phyloP scores from a whole-genome alignment of 2,329 filamentous ascomycete species.

The Colletotrichum tanaceti region DNA sequence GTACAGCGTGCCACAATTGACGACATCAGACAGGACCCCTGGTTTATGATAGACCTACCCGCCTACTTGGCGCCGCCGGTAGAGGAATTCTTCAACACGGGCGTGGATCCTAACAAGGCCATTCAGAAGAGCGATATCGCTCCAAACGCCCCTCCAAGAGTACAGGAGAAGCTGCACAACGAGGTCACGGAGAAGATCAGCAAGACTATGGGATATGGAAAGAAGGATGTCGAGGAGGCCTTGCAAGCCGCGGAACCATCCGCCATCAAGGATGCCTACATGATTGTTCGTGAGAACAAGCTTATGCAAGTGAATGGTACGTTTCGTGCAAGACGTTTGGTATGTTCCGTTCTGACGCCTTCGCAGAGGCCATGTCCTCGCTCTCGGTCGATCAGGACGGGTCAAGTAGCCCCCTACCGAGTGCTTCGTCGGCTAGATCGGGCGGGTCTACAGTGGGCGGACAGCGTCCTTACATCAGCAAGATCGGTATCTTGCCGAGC shows the following conservation, averaged over 20 bases:
- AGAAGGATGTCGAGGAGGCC: constrained; percentile 94
- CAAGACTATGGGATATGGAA: constrained; percentile 97
- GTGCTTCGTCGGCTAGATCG: constrained; percentile 66
- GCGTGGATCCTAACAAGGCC: constrained; percentile 91
- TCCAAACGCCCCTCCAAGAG: constrained; percentile 78
- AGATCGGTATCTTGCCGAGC: constrained; percentile 90
- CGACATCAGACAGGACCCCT: constrained; percentile 91
- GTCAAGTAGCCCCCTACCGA: constrained; percentile 61
- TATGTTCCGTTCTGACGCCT: not conserved
- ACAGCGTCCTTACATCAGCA: constrained; percentile 75
- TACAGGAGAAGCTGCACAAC: constrained; percentile 91
- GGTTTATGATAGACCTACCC: constrained; percentile 90
- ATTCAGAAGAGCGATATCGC: constrained; percentile 87
- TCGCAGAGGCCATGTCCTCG: constrained; percentile 46
- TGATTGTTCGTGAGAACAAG: constrained; percentile 97
- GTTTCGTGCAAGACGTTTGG: not conserved
- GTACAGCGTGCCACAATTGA: constrained; percentile 94
- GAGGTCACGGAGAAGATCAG: constrained; percentile 95
- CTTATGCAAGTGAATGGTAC: constrained; percentile 93
- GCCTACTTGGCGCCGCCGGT: constrained; percentile 87
- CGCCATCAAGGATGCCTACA: constrained; percentile 98
- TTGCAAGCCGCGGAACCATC: constrained; percentile 92
- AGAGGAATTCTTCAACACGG: constrained; percentile 93
- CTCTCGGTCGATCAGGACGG: constrained; percentile 51
- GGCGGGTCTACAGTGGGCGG: constrained; percentile 62